Evolutionary conservation across 768 basidiomycete species (phyloP).

Genomic region (Collybia mongolica): DNA sequence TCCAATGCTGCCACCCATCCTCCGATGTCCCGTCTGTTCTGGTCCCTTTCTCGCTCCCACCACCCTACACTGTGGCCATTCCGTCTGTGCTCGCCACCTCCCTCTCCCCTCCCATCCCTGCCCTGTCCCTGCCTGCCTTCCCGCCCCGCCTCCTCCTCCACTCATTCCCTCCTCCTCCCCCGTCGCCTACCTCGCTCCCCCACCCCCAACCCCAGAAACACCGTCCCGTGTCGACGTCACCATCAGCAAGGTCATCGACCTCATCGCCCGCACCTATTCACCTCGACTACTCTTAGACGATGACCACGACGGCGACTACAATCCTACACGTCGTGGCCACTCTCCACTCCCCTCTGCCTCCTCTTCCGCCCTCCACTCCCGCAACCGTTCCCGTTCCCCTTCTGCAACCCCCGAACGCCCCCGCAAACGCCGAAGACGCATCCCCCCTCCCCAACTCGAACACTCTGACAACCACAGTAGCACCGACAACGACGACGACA

Average conservation of each 20-base stretch:
- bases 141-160: slow-evolving; percentile 18
- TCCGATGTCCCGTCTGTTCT: slow-evolving; percentile 56
- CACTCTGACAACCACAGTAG: slow-evolving; percentile 18
- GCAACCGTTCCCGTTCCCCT: slow-evolving; percentile 9
- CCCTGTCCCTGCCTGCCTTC: slow-evolving; percentile 31
- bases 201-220: slow-evolving; percentile 11
- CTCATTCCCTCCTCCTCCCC: slow-evolving; percentile 40
- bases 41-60: slow-evolving; percentile 55
- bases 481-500: slow-evolving; percentile 13
- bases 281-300: slow-evolving; percentile 7
- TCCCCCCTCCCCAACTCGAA: slow-evolving; percentile 22
- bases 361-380: slow-evolving; percentile 15
- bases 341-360: slow-evolving; percentile 5
- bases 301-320: slow-evolving; percentile 21
- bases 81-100: slow-evolving; percentile 65
- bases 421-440: slow-evolving; percentile 13
- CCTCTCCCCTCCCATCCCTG: slow-evolving; percentile 14
- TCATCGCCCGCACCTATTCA: slow-evolving; percentile 26
- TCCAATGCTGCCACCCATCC: too few species aligned
- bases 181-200: slow-evolving; percentile 23
- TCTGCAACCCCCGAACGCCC: slow-evolving; percentile 11
- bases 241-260: slow-evolving; percentile 50
- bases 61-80: slow-evolving; percentile 83
- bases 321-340: not conserved
- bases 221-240: slow-evolving; percentile 45